These are phyloP conservation scores for Massarina eburnea DNA, from an alignment of 2,329 filamentous ascomycete genomes.

Conservation along the genomic window DNA sequence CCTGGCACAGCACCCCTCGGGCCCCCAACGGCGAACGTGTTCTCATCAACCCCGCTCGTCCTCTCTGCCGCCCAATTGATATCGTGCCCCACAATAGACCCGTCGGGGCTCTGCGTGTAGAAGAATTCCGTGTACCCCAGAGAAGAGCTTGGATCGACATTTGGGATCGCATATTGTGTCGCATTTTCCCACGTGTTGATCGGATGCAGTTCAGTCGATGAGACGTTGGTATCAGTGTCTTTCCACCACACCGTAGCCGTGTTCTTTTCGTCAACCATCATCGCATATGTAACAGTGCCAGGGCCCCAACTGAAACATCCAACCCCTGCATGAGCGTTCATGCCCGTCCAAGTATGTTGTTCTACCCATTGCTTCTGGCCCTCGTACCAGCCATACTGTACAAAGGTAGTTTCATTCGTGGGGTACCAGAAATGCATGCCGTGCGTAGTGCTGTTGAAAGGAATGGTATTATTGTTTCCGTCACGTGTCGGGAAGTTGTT, in stretches of 20 bases:
- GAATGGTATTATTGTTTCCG: slow-evolving; percentile 27
- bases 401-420: slow-evolving; percentile 40
- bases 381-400: slow-evolving; percentile 46
- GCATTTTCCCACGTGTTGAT: slow-evolving; percentile 45
- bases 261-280: slow-evolving; percentile 45
- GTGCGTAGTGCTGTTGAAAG: slow-evolving; percentile 27
- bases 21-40: slow-evolving; percentile 38
- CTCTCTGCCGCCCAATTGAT: slow-evolving; percentile 44
- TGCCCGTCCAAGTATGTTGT: slow-evolving; percentile 41
- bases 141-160: slow-evolving; percentile 43
- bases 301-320: slow-evolving; percentile 48
- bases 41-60: slow-evolving; percentile 29
- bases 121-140: slow-evolving; percentile 48
- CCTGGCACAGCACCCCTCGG: slow-evolving; percentile 29
- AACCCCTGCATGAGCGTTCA: slow-evolving; percentile 48
- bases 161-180: slow-evolving; percentile 29
- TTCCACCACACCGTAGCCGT: slow-evolving; percentile 48
- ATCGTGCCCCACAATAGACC: slow-evolving; percentile 44
- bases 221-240: slow-evolving; percentile 42
- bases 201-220: slow-evolving; percentile 35
- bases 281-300: slow-evolving; percentile 45
- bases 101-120: slow-evolving; percentile 43
- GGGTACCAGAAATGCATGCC: slow-evolving; percentile 52
- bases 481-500: slow-evolving; percentile 38
- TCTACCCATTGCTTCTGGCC: slow-evolving; percentile 41